Percentiles rank a stretch among this genome's conserved stretches.
These are phyloP conservation scores for Dimargaris cristalligena DNA, from an alignment of 192 early-diverging fungal genomes.

Conservation along the genomic window DNA sequence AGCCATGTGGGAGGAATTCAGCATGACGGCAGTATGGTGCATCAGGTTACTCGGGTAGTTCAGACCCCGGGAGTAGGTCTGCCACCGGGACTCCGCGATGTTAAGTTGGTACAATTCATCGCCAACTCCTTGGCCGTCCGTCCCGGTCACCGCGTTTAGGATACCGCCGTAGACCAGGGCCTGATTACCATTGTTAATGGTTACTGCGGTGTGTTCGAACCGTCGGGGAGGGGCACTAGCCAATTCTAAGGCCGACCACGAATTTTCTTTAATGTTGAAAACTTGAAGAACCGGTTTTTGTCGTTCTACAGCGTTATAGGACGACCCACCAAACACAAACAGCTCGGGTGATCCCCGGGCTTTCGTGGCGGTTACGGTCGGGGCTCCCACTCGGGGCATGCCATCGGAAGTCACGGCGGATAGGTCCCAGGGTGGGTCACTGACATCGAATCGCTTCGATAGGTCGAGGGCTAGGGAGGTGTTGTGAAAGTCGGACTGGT, in stretches of 20 bases:
- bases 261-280: background rate
- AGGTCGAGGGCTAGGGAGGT: background rate
- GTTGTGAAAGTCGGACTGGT: background rate
- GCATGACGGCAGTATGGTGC: background rate
- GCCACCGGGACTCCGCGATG: background rate
- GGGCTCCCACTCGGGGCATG: background rate
- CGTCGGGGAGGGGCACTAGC: background rate
- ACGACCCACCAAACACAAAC: background rate
- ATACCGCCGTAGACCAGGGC: background rate
- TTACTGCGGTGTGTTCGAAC: background rate
- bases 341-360: background rate
- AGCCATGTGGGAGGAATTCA: background rate
- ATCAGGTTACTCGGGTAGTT: background rate
- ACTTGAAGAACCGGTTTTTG: background rate
- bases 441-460: background rate
- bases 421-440: background rate
- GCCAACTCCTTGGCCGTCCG: background rate
- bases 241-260: background rate
- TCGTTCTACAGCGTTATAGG: background rate
- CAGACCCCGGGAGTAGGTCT: background rate
- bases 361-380: background rate
- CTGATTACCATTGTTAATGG: background rate
- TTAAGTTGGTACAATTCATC: background rate
- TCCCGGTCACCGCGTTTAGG: background rate
- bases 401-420: background rate